phyloP scores from a whole-genome alignment of 2,329 filamentous ascomycete genomes.

The Sarocladium oryzae region DNA sequence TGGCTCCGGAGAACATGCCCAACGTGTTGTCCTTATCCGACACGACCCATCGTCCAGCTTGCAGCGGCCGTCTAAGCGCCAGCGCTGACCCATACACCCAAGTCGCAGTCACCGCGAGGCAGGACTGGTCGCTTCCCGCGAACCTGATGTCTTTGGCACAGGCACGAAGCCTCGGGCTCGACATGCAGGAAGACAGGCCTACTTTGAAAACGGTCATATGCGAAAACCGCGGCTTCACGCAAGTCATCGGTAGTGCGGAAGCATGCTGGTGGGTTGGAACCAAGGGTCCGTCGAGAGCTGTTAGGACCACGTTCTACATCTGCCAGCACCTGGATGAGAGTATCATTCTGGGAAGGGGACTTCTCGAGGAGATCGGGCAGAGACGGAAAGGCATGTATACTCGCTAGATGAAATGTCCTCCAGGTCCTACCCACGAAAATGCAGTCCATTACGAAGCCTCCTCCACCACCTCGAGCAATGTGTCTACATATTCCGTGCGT shows the following conservation, averaged over 20 bases:
- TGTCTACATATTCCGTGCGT: too few species aligned
- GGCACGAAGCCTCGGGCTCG: not conserved
- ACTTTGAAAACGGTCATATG: not conserved
- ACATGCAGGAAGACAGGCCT: not conserved
- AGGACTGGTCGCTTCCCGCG: not conserved
- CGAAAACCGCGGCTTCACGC: not conserved
- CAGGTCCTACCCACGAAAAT: too few species aligned
- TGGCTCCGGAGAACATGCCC: not conserved
- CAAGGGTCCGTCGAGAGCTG: not conserved
- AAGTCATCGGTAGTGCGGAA: not conserved
- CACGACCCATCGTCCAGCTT: not conserved
- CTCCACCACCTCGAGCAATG: too few species aligned
- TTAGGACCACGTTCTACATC: not conserved
- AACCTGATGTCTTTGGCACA: not conserved
- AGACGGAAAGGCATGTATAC: too few species aligned
- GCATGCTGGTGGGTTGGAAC: not conserved
- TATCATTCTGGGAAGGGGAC: not conserved
- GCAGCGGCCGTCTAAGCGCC: not conserved
- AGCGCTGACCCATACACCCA: too few species aligned
- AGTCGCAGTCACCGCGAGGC: not conserved
- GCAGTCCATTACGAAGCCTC: too few species aligned
- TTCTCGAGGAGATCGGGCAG: too few species aligned
- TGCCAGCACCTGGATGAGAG: not conserved
- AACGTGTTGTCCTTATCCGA: not conserved
- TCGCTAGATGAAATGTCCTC: too few species aligned